Evolutionary conservation across 164 flowering plant genomes (phyloP).

Genomic region (Sextonia rubra): DNA sequence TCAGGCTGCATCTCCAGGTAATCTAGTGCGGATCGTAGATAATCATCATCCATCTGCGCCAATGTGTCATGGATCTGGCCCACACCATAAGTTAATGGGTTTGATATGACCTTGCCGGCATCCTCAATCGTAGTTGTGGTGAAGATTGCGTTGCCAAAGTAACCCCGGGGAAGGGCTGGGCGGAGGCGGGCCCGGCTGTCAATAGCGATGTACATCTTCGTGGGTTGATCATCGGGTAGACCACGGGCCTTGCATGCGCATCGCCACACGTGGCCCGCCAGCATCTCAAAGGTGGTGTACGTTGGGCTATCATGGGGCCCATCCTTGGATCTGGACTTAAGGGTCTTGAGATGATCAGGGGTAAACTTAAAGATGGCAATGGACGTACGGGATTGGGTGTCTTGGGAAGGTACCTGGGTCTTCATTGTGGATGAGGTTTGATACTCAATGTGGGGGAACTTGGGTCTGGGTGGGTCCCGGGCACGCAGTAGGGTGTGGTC

Average conservation of each 20-base stretch:
- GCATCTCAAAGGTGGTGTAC: slow-evolving; percentile 27
- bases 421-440: slow-evolving; percentile 45
- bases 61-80: slow-evolving; percentile 39
- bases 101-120: slow-evolving; percentile 24
- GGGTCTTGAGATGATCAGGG: slow-evolving; percentile 35
- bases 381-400: slow-evolving; percentile 9
- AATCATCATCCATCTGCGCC: slow-evolving; percentile 20
- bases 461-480: slow-evolving; percentile 49
- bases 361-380: slow-evolving; percentile 40
- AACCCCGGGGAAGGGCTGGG: slow-evolving; percentile 22
- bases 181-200: slow-evolving; percentile 19
- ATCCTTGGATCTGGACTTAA: slow-evolving; percentile 42
- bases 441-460: slow-evolving; percentile 58
- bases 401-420: slow-evolving; percentile 9
- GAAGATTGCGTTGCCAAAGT: slow-evolving; percentile 30
- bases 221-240: slow-evolving; percentile 12
- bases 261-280: slow-evolving; percentile 34
- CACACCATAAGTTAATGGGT: slow-evolving; percentile 28
- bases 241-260: slow-evolving; percentile 29
- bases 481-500: slow-evolving; percentile 55
- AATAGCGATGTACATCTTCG: slow-evolving; percentile 11
- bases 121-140: neutral
- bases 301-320: slow-evolving; percentile 19
- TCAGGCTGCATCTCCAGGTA: slow-evolving; percentile 63
- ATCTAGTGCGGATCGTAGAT: slow-evolving; percentile 50